A percentile compares a stretch with the other conserved stretches of the same genome.
These are phyloP conservation scores for Cryphonectria carpinicola DNA, from an alignment of 2,329 filamentous ascomycete species.

Conservation along the genomic window DNA sequence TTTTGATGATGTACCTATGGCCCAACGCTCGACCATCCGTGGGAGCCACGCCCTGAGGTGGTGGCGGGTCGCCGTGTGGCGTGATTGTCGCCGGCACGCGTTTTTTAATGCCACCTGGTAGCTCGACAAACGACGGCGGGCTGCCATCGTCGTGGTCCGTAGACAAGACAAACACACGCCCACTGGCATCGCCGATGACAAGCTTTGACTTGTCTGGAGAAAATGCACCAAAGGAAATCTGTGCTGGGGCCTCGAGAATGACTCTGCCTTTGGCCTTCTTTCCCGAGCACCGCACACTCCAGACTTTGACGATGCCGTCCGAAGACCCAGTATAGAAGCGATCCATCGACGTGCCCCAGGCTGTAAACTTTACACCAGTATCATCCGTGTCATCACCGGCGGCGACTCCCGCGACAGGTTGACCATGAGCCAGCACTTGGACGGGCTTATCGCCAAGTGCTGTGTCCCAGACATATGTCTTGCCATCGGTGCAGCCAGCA, in stretches of 20 bases:
- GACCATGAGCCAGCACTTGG: conserved; percentile 58
- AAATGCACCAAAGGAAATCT: conserved; percentile 62
- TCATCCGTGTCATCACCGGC: conserved; percentile 47
- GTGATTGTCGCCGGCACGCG: conserved; percentile 53
- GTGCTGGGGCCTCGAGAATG: conserved; percentile 57
- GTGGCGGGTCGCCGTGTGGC: conserved; percentile 54
- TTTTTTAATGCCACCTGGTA: conserved; percentile 41
- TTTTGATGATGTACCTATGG: conserved; percentile 42
- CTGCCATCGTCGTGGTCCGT: conserved; percentile 50
- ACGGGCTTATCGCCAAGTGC: conserved; percentile 58
- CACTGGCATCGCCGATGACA: conserved; percentile 64
- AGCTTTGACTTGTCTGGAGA: conserved; percentile 60
- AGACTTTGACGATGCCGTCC: conserved; percentile 65
- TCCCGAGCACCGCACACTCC: conserved; percentile 56
- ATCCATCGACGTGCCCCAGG: conserved; percentile 61
- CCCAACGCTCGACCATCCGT: conserved; percentile 36
- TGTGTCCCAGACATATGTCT: conserved; percentile 67
- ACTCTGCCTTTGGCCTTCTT: conserved; percentile 53
- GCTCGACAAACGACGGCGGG: conserved; percentile 39
- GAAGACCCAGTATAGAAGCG: conserved; percentile 67
- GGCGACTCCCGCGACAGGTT: conserved; percentile 22
- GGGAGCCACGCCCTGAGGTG: conserved; percentile 36
- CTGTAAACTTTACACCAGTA: conserved; percentile 65
- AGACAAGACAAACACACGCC: conserved; percentile 60
- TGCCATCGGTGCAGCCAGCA: conserved; percentile 64